Base-by-base conservation (phyloP, 169 alveolate species). In the Besnoitia besnoiti region DNA sequence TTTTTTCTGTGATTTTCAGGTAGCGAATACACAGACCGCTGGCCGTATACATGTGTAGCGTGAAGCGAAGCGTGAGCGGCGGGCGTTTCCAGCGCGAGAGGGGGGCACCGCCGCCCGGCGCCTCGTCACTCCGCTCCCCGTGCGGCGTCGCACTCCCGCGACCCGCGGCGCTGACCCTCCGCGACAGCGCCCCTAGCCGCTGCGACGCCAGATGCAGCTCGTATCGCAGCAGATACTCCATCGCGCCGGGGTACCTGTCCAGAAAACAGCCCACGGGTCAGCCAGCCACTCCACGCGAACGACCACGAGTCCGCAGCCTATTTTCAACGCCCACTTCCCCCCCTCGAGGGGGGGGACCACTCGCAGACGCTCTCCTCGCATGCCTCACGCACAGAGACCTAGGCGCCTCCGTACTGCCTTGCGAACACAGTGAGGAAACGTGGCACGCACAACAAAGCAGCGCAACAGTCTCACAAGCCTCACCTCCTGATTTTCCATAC, bases 21-120 rank as follows among this genome's bases (percentile, higher is more conserved):
- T 95, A 97, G 80, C 98, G 97, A 42, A 97, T 98, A 90, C 98
- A 95, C 62, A 98, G 91, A 39, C 99, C 99, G 87, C 97, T 93
- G 21, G 99, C 98, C 12, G 99, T 98, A 92, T 97, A 97, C 98
- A 97, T 97, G 44, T 99, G 99, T 19, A 98, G 98, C 91, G 97
- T 94, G 94, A 98, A 98, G 50, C 97, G 98, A 85, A 98, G 91
- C 51, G 97, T 76, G 50, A 98, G 96, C 61, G 99, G 99, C 85
- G 99, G 99, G 50, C 97, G 94, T 39, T 90, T 92, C 99, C 99
- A 97, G 37, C 40, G 87, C 35, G 55, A 77, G 24, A 10, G 37
- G 24, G 49, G 37, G 92, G 96, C 84, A 92, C 93, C 21, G 51
- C 3, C 27, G 39, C 62, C 59, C 12, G 7, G 40, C 91, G 35